Evolutionary conservation across 805 yeast genomes (phyloP).

Genomic region (Debaryomyces maramus): DNA sequence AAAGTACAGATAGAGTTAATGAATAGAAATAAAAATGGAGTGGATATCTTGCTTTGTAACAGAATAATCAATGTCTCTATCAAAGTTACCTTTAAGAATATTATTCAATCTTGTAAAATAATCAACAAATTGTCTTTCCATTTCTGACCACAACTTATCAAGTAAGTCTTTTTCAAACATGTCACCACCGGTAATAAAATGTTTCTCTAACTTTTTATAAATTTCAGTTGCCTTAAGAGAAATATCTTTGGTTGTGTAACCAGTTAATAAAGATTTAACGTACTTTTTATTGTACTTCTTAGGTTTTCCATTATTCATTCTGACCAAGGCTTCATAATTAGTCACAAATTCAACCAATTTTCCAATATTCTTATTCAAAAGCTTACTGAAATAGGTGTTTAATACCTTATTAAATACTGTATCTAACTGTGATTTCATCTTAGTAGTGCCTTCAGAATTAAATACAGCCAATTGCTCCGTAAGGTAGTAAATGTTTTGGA

Average conservation of each 20-base stretch:
- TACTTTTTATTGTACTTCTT: constrained; percentile 64
- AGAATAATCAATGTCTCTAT: constrained; percentile 51
- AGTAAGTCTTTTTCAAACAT: constrained; percentile 55
- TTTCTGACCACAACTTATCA: constrained; percentile 66
- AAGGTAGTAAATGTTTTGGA: constrained; percentile 40
- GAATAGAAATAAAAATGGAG: constrained; percentile 45
- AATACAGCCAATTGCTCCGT: constrained; percentile 31
- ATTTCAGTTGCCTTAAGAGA: constrained; percentile 53
- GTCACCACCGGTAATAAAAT: constrained; percentile 43
- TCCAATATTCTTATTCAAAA: constrained; percentile 55
- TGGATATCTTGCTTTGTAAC: constrained; percentile 58
- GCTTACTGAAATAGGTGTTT: constrained; percentile 32
- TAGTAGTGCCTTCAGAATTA: constrained; percentile 21
- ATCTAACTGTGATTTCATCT: constrained; percentile 25
- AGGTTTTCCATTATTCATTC: constrained; percentile 53
- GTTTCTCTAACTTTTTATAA: constrained; percentile 55
- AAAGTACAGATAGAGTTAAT: constrained; percentile 4
- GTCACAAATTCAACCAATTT: constrained; percentile 64
- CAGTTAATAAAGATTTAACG: constrained; percentile 54
- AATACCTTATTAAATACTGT: constrained; percentile 28
- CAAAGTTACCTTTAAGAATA: constrained; percentile 52
- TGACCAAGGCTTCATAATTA: constrained; percentile 56
- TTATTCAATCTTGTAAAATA: constrained; percentile 54
- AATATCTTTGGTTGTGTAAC: constrained; percentile 61
- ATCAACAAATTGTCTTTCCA: constrained; percentile 62